phyloP scores from a whole-genome alignment of 1,284 basidiomycete genomes.

The Ceratobasidium sp. region DNA sequence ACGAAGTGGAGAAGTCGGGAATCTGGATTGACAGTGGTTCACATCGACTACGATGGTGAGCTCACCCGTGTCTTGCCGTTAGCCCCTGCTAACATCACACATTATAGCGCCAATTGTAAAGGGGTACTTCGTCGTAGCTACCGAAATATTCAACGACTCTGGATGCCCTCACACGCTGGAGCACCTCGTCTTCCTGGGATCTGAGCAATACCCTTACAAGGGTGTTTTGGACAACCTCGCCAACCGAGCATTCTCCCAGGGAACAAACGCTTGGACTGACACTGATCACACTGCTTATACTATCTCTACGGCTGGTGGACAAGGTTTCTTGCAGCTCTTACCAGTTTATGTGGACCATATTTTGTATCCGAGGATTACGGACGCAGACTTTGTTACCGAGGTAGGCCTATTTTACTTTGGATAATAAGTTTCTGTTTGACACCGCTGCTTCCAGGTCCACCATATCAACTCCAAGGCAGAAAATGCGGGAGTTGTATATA shows the following conservation, averaged over 20 bases:
- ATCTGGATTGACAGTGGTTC: constrained; percentile 83
- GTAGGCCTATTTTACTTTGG: constrained; percentile 58
- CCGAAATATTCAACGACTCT: constrained; percentile 95
- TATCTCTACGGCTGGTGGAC: constrained; percentile 95
- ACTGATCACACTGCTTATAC: constrained; percentile 95
- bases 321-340: constrained; percentile 94
- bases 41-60: constrained; percentile 86
- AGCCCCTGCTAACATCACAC: constrained; percentile 43
- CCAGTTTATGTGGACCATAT: constrained; percentile 98
- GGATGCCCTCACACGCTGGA: constrained; percentile 96
- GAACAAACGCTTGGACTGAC: constrained; percentile 86
- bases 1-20: constrained; percentile 88
- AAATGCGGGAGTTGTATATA: constrained; percentile 97
- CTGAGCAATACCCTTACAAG: constrained; percentile 95
- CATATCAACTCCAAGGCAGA: constrained; percentile 93
- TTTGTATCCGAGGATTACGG: constrained; percentile 94
- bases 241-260: constrained; percentile 94
- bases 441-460: constrained; percentile 72
- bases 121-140: constrained; percentile 92
- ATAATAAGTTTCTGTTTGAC: neutral
- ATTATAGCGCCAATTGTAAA: constrained; percentile 85
- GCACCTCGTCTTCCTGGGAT: constrained; percentile 95
- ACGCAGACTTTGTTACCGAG: constrained; percentile 93
- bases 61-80: constrained; percentile 35
- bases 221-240: constrained; percentile 98